Evolutionary conservation across 2,329 filamentous ascomycete species (phyloP), one percentile per base, ranked within the genome.

Genomic region (Penicillium italicum): DNA sequence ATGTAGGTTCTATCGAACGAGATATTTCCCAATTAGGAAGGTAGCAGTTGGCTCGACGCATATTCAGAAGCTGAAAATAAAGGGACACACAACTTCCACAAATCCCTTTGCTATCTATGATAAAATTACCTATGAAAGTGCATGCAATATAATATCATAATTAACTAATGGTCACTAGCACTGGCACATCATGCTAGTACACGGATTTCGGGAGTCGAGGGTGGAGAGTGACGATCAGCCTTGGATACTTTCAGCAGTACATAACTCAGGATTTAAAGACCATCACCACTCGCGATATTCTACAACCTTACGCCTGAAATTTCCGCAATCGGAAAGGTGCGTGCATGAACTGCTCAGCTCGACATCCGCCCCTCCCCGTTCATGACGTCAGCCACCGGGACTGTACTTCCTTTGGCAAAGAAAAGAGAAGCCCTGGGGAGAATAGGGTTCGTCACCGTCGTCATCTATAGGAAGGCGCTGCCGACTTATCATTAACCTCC

Each of bases 361-460:
- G 18, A 47, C 42, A 18, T 53, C 50, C 50, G 50, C 34, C 31
- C 42, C 56, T 64, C 60, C 60, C 64, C 64, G 63, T 62, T 62
- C 65, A 64, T 72, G 69, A 72, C 69, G 69, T 72, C 53, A 61
- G 50, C 55, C 57, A 59, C 53, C 58, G 56, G 61, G 59, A 60
- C 49, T 59, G 50, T 28, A 55, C 47, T 63, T 64, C 57, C 57
- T 60, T 42, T 40, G 33, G 31, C 26, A 44, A 31, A 31, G 36
- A 33, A 50, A 52, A 50, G 41, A 48, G 47, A 38, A 31, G 53
- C 22, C 4, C 14, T 41, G 14, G 14, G 9, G 34, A 46, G 40
- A 52, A 59, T 54, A 62, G 55, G 51, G 52, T 60, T 62, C 51
- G 36, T 42, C 40, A 46, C 9, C 51, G 56, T 60, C 59, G 63